Evolutionary conservation across 768 basidiomycete genomes (phyloP).

Genomic region (Crepidotus variabilis): DNA sequence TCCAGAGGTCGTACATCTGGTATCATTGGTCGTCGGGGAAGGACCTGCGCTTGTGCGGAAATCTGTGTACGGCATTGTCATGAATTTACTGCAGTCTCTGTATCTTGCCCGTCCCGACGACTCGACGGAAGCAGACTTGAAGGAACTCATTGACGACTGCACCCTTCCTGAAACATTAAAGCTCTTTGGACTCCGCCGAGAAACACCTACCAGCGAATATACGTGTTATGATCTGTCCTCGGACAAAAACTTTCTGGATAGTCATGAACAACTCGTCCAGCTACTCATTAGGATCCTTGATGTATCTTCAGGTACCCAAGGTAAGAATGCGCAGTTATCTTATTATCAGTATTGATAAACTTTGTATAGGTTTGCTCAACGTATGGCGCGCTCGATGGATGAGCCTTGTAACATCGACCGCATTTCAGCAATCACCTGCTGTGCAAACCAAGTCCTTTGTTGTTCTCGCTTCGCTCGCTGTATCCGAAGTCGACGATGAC

Average conservation of each 20-base stretch:
- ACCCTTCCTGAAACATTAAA: slow-evolving; percentile 53
- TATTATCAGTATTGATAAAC: slow-evolving; percentile 1
- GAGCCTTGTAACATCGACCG: slow-evolving; percentile 81
- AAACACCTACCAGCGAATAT: slow-evolving; percentile 68
- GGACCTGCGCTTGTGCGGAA: slow-evolving; percentile 75
- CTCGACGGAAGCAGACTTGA: slow-evolving; percentile 54
- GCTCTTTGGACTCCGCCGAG: slow-evolving; percentile 69
- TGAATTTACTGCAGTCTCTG: slow-evolving; percentile 80
- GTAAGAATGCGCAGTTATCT: slow-evolving; percentile 35
- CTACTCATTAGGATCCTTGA: slow-evolving; percentile 64
- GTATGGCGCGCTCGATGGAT: slow-evolving; percentile 94
- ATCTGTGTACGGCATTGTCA: slow-evolving; percentile 75
- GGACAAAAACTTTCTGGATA: slow-evolving; percentile 58
- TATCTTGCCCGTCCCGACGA: slow-evolving; percentile 61
- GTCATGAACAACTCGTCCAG: slow-evolving; percentile 59
- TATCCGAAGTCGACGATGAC: slow-evolving; percentile 87
- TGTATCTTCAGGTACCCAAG: slow-evolving; percentile 61
- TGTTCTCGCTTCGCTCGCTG: slow-evolving; percentile 77
- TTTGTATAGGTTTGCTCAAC: slow-evolving; percentile 62
- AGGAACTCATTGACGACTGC: slow-evolving; percentile 58
- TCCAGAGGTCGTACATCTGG: slow-evolving; percentile 78
- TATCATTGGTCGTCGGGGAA: slow-evolving; percentile 71
- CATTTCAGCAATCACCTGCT: slow-evolving; percentile 85
- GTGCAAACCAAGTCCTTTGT: slow-evolving; percentile 89
- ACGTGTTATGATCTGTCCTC: slow-evolving; percentile 47